Evolutionary conservation across 1,284 basidiomycete species (phyloP).

Genomic region (Malassezia furfur): DNA sequence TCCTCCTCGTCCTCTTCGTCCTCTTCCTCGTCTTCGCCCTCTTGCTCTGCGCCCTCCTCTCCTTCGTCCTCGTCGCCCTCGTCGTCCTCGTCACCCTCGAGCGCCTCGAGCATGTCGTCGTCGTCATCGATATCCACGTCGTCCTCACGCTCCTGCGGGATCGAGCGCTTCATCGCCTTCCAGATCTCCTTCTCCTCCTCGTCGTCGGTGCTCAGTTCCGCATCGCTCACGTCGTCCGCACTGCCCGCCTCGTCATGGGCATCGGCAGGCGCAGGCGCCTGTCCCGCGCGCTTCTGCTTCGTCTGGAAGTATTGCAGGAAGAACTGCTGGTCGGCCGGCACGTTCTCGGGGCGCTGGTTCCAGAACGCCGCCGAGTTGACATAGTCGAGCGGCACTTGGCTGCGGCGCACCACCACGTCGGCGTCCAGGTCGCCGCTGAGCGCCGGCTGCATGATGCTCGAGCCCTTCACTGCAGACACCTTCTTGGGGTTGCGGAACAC

Average conservation of each 20-base stretch:
- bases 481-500: constrained; percentile 97
- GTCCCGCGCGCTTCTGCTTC: constrained; percentile 31
- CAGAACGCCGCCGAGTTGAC: constrained; percentile 74
- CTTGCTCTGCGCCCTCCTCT: constrained; percentile 22
- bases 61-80: constrained; percentile 18
- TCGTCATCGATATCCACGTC: constrained; percentile 23
- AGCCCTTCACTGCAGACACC: constrained; percentile 64
- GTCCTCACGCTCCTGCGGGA: constrained; percentile 13
- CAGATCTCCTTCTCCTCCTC: constrained; percentile 49
- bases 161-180: constrained; percentile 48
- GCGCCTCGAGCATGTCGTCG: constrained; percentile 16
- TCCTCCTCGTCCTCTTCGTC: constrained; percentile 31
- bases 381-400: constrained; percentile 55
- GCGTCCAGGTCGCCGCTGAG: constrained; percentile 53
- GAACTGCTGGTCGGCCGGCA: constrained; percentile 65
- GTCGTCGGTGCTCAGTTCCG: constrained; percentile 27
- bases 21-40: constrained; percentile 6
- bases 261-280: constrained; percentile 15
- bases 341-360: constrained; percentile 62
- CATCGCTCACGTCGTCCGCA: constrained; percentile 21
- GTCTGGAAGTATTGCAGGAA: constrained; percentile 46
- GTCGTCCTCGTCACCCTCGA: constrained; percentile 1
- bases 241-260: constrained; percentile 32
- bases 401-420: constrained; percentile 50
- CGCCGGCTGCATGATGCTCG: constrained; percentile 73